These are phyloP conservation scores for Hirsutella rhossiliensis DNA, from an alignment of 2,329 filamentous ascomycete species.

Conservation along the genomic window DNA sequence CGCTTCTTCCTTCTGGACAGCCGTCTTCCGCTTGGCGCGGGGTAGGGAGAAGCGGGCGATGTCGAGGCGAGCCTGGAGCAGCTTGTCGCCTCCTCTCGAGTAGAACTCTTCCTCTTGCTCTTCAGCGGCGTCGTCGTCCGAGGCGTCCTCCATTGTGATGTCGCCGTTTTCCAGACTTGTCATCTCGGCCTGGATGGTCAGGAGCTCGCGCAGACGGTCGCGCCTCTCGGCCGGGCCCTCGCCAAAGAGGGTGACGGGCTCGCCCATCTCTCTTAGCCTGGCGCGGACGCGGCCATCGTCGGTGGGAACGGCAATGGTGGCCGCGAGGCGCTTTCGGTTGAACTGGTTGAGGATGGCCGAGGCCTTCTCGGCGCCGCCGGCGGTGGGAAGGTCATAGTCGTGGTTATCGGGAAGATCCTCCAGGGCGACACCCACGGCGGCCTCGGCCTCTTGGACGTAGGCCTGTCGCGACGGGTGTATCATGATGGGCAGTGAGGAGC, in stretches of 20 bases:
- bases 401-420: conserved; percentile 53
- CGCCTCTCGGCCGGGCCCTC: conserved; percentile 78
- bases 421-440: conserved; percentile 37
- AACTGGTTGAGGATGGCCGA: conserved; percentile 81
- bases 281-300: conserved; percentile 80
- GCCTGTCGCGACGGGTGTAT: conserved; percentile 87
- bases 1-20: conserved; percentile 68
- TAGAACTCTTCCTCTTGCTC: conserved; percentile 93
- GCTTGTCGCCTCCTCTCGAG: conserved; percentile 62
- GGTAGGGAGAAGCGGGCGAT: conserved; percentile 80
- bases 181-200: conserved; percentile 61
- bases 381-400: conserved; percentile 71
- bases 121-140: conserved; percentile 48
- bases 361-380: conserved; percentile 67
- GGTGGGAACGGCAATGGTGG: conserved; percentile 83
- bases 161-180: conserved; percentile 44
- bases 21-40: conserved; percentile 63
- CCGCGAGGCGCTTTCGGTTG: conserved; percentile 78
- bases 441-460: conserved; percentile 76
- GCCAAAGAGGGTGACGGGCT: conserved; percentile 89
- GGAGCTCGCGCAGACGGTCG: conserved; percentile 71
- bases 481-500: conserved; percentile 26
- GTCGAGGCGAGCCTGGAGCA: conserved; percentile 64
- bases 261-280: conserved; percentile 72
- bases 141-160: conserved; percentile 47